Conservation (phyloP, 768 basidiomycete genomes). For the Lactifluus hygrophoroides region DNA sequence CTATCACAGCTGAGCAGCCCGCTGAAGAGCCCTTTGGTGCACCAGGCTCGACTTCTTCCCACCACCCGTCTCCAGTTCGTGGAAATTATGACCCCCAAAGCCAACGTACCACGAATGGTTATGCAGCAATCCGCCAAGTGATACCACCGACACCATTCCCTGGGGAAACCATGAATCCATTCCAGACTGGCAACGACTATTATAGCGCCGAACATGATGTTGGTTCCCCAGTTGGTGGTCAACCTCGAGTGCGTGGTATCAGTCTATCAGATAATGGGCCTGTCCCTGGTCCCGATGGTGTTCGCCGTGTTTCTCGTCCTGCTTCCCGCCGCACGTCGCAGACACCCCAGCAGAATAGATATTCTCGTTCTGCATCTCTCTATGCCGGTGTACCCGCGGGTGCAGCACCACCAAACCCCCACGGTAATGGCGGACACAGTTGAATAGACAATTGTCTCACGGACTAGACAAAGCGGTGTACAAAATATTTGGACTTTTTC, state of each 20-base stretch:
- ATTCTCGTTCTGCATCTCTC: conserved; percentile 51
- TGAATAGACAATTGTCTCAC: background rate
- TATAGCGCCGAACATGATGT: conserved; percentile 1
- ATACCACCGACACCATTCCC: conserved; percentile 3
- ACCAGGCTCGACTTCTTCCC: background rate
- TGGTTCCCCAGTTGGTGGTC: conserved; percentile 3
- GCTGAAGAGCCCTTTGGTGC: conserved; percentile 19
- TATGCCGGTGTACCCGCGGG: conserved; percentile 54
- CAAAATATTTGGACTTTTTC: conserved; percentile 8
- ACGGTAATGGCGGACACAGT: conserved; percentile 7
- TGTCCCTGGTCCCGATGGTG: conserved; percentile 68
- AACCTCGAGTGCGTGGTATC: conserved; percentile 45
- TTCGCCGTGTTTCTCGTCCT: conserved; percentile 67
- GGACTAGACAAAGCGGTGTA: conserved; percentile 12
- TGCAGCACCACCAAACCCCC: conserved; percentile 43
- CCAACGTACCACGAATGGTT: background rate
- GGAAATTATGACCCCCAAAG: conserved; percentile 13
- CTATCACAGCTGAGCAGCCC: conserved; percentile 25
- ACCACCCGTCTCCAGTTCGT: conserved; percentile 14
- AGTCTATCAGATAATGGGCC: conserved; percentile 78
- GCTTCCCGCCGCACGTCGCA: conserved; percentile 51
- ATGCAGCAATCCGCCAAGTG: background rate
- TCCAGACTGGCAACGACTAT: conserved; percentile 4
- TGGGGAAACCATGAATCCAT: background rate
- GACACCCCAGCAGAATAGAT: conserved; percentile 49